Conservation (phyloP, 2,329 filamentous ascomycete genomes). For the Orbilia ellipsospora region DNA sequence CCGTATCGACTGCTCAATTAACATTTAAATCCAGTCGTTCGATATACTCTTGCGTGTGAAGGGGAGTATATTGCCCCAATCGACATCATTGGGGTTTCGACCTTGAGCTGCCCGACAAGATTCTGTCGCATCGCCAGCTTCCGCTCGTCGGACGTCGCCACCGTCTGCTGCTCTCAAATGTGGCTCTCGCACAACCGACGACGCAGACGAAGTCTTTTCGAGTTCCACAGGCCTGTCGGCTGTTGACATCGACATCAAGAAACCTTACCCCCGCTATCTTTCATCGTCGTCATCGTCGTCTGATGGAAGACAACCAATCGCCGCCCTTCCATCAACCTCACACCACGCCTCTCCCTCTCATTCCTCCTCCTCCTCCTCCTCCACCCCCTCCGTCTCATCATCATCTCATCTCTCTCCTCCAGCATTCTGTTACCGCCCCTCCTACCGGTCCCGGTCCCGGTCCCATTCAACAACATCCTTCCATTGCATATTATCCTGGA, state of each 20-base stretch:
- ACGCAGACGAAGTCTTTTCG: not conserved
- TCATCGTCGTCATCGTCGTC: slow-evolving; percentile 24
- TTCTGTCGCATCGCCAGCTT: slow-evolving; percentile 37
- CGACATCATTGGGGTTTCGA: too few relatives aligned
- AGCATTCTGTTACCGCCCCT: not conserved
- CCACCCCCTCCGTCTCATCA: not conserved
- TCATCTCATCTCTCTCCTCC: not conserved
- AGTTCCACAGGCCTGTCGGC: slow-evolving; percentile 41
- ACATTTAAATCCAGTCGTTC: too few relatives aligned
- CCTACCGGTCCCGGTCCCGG: not conserved
- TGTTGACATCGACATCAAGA: slow-evolving; percentile 14
- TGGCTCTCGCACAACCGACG: slow-evolving; percentile 36
- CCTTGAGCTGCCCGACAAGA: slow-evolving; percentile 23
- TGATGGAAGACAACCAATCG: slow-evolving; percentile 56
- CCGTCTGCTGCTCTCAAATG: slow-evolving; percentile 55
- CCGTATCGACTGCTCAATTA: too few relatives aligned
- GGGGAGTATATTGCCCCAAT: too few relatives aligned
- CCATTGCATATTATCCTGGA: not conserved
- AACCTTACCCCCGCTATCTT: slow-evolving; percentile 5
- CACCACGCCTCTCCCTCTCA: slow-evolving; percentile 32
- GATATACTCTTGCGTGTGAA: too few relatives aligned
- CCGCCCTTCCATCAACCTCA: slow-evolving; percentile 50
- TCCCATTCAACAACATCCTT: not conserved
- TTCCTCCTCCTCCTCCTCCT: slow-evolving; percentile 10
- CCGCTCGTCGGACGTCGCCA: slow-evolving; percentile 49